phyloP scores from a whole-genome alignment of 768 basidiomycete species.

The Amanita inopinata region DNA sequence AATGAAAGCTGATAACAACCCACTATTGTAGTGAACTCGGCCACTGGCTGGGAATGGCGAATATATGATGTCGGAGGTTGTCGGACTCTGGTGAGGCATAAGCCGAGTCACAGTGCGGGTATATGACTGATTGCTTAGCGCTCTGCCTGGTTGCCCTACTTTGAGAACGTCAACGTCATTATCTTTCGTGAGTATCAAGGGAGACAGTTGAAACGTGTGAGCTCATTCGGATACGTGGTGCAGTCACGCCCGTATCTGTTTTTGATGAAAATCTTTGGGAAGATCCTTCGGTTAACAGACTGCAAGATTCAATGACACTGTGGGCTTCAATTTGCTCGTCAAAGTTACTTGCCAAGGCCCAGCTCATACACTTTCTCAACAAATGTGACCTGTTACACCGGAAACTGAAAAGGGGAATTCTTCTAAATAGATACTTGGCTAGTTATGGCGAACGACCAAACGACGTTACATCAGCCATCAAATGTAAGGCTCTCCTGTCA shows the following conservation, averaged over 20 bases:
- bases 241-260: slow-evolving; percentile 67
- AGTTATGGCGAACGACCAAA: slow-evolving; percentile 65
- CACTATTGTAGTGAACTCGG: slow-evolving; percentile 18
- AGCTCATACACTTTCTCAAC: slow-evolving; percentile 57
- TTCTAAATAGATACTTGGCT: slow-evolving; percentile 48
- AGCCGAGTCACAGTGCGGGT: slow-evolving; percentile 1
- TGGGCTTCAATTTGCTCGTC: slow-evolving; percentile 66
- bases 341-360: slow-evolving; percentile 48
- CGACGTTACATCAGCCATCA: slow-evolving; percentile 49
- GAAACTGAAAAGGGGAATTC: slow-evolving; percentile 51
- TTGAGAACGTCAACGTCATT: slow-evolving; percentile 69
- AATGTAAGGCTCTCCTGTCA: slow-evolving; percentile 32
- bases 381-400: slow-evolving; percentile 60
- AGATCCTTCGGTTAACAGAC: slow-evolving; percentile 58
- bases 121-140: slow-evolving; percentile 34
- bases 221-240: not conserved
- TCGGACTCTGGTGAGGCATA: slow-evolving; percentile 46
- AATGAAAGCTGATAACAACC: not conserved
- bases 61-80: slow-evolving; percentile 75
- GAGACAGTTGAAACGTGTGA: not conserved
- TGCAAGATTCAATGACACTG: slow-evolving; percentile 64
- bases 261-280: slow-evolving; percentile 71
- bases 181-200: slow-evolving; percentile 46
- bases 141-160: slow-evolving; percentile 71
- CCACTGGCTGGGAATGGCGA: slow-evolving; percentile 47